These are phyloP conservation scores for Entonaema liquescens DNA, from an alignment of 495 filamentous ascomycete species.

Conservation along the genomic window DNA sequence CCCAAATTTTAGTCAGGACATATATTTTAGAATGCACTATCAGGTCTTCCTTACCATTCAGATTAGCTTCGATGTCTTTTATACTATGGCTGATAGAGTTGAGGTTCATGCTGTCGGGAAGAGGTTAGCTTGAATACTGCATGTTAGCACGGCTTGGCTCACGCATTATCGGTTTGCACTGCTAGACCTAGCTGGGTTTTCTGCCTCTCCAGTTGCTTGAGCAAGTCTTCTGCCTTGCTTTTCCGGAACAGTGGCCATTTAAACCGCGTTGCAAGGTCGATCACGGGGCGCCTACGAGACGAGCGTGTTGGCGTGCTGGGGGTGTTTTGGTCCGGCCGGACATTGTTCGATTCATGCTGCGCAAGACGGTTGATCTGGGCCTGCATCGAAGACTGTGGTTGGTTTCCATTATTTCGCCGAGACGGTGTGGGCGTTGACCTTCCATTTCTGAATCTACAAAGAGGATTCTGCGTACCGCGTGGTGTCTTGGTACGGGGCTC, in stretches of 20 bases:
- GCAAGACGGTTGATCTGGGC: neutral
- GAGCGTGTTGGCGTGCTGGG: neutral
- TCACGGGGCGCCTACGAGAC: neutral
- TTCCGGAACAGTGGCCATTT: slow-evolving; percentile 26
- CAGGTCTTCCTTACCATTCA: slow-evolving; percentile 24
- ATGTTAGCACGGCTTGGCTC: slow-evolving; percentile 1
- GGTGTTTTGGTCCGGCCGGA: neutral
- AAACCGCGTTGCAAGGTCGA: slow-evolving; percentile 7
- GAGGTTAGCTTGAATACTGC: slow-evolving; percentile 3
- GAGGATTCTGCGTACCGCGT: neutral
- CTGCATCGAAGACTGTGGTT: neutral
- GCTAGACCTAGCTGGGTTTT: slow-evolving; percentile 18
- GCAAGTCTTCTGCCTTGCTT: slow-evolving; percentile 24
- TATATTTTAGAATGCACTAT: neutral
- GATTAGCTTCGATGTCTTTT: slow-evolving; percentile 22
- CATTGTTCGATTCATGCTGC: neutral
- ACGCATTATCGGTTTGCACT: slow-evolving; percentile 19
- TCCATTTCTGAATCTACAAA: neutral
- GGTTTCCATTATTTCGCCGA: neutral
- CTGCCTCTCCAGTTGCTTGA: slow-evolving; percentile 18
- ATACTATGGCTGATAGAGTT: slow-evolving; percentile 4
- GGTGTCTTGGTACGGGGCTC: neutral
- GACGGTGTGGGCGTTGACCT: neutral
- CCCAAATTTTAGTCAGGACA: neutral
- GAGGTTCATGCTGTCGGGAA: slow-evolving; percentile 24